phyloP scores from a whole-genome alignment of 768 basidiomycete genomes.

The Russula sp. region DNA sequence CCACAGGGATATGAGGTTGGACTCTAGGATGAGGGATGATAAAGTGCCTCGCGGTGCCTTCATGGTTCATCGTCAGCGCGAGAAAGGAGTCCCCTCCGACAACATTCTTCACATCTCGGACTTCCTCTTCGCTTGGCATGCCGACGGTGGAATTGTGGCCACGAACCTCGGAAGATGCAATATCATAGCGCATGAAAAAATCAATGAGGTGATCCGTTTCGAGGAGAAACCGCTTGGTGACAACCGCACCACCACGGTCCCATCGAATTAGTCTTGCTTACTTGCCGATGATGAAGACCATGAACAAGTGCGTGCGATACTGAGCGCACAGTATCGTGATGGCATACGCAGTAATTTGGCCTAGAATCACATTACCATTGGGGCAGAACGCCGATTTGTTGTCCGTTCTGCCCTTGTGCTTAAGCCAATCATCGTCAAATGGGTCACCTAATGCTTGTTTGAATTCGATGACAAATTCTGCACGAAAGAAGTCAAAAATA shows the following conservation, averaged over 20 bases:
- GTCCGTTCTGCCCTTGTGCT: background rate
- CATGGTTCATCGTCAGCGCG: too few relatives aligned
- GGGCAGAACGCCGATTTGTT: too few relatives aligned
- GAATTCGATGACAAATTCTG: too few relatives aligned
- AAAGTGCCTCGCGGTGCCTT: background rate
- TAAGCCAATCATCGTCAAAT: background rate
- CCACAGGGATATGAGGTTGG: too few relatives aligned
- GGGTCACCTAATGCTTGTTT: background rate
- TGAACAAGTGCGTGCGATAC: background rate
- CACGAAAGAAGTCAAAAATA: background rate
- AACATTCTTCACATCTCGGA: accelerated
- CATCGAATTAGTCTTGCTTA: background rate
- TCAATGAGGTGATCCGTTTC: too few relatives aligned
- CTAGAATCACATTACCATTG: too few relatives aligned
- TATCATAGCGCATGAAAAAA: background rate
- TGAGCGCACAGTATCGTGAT: background rate
- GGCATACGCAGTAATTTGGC: background rate
- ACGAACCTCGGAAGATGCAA: background rate
- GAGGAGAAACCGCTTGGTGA: background rate
- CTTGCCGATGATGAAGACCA: background rate
- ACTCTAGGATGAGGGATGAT: background rate
- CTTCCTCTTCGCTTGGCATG: background rate
- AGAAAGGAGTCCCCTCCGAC: too few relatives aligned
- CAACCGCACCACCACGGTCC: background rate
- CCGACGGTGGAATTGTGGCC: background rate